Conservation (phyloP, 2,329 filamentous ascomycete genomes). For the Xylariaceae sp. region DNA sequence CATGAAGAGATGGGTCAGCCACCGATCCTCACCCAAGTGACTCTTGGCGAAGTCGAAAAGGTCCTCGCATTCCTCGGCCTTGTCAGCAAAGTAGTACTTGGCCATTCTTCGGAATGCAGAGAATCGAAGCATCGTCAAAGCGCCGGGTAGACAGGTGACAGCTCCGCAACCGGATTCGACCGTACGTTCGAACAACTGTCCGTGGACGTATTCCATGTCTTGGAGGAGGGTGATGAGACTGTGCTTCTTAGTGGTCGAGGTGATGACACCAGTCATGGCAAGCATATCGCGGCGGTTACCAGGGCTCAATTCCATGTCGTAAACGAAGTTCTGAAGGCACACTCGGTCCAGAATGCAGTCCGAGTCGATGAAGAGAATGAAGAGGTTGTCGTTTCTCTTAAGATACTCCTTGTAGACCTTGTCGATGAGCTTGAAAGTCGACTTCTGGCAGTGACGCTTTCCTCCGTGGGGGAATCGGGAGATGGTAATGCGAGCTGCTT, state of each 20-base stretch:
- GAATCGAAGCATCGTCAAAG: slow-evolving; percentile 91
- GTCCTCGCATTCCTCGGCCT: slow-evolving; percentile 90
- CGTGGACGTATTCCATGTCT: slow-evolving; percentile 98
- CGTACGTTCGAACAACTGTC: slow-evolving; percentile 90
- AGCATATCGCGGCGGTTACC: slow-evolving; percentile 89
- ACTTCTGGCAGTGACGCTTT: slow-evolving; percentile 90
- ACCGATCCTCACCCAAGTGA: slow-evolving; percentile 90
- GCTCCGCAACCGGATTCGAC: slow-evolving; percentile 92
- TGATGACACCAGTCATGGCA: slow-evolving; percentile 97
- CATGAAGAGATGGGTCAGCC: slow-evolving; percentile 98
- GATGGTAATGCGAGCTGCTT: slow-evolving; percentile 76
- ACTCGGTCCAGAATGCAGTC: slow-evolving; percentile 90
- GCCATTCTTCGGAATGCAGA: slow-evolving; percentile 96
- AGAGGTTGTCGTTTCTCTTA: slow-evolving; percentile 82
- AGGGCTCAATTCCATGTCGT: slow-evolving; percentile 96
- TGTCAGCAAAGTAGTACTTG: slow-evolving; percentile 97
- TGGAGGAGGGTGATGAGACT: slow-evolving; percentile 87
- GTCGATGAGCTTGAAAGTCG: slow-evolving; percentile 88
- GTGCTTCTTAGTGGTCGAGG: slow-evolving; percentile 83
- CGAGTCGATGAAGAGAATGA: slow-evolving; percentile 95
- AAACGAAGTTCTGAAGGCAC: slow-evolving; percentile 96
- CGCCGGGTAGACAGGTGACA: slow-evolving; percentile 90
- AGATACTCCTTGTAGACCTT: slow-evolving; percentile 85
- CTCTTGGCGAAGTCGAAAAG: slow-evolving; percentile 96
- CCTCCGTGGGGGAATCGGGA: slow-evolving; percentile 91